Evolutionary conservation across 1,139 yeast genomes (phyloP), one percentile per base, ranked within the genome.

Genomic region (Taphrina sp.): DNA sequence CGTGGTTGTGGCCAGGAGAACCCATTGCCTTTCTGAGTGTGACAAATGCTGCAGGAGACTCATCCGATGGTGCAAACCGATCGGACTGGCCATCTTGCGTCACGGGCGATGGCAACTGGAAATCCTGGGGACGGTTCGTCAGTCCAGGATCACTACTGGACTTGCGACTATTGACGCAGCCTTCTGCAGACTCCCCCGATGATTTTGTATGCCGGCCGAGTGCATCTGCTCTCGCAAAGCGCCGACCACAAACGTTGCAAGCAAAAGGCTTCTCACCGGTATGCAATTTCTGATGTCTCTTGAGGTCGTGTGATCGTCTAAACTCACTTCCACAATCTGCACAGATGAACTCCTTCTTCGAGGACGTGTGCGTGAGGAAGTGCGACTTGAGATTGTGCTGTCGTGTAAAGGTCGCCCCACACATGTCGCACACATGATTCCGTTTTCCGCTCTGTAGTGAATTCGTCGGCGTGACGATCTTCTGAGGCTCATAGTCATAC

Each of bases 191-290:
- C 3, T 67, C 67, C 5, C 66, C 66, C 14, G 71, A 63, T 23
- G 68, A 67, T 59, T 80, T 80, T 64, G 77, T 71, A 66, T 80
- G 87, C 56, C 95, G 73, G 2, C 81, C 77, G 34, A 86, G 73
- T 0, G 95, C 90, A 67, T 86, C 95, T 1, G 83, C 82, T 26
- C 95, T 72, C 1, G 94, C 88, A 71, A 86, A 86, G 52, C 76
- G 72, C 47, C 86, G 74, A 12, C 79, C 78, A 68, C 95, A 86
- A 56, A 72, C 72, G 7, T 69, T 71, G 68, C 95, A 85, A 31
- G 68, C 69, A 65, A 72, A 83, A 1, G 92, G 90, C 66, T 79
- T 81, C 62, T 81, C 88, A 36, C 92, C 92, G 0, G 89, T 79
- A 65, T 86, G 95, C 33, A 83, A 73, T 66, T 82, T 83, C 61